Base-by-base conservation (phyloP, 441 rosid species). In the Pelargonium cotyledonis region DNA sequence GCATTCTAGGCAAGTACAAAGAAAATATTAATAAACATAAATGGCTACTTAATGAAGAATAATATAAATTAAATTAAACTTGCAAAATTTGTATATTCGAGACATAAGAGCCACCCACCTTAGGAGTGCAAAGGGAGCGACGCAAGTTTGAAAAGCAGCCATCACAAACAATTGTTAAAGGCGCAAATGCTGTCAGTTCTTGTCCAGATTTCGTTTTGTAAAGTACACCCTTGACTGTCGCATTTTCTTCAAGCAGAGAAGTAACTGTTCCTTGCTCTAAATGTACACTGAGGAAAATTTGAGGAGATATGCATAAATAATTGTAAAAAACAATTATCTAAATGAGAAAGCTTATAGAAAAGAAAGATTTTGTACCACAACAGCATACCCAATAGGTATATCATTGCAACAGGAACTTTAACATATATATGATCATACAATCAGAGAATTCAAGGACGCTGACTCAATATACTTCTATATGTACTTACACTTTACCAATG, bases 71-170 rank as follows among this genome's bases (percentile, higher is more conserved):
- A n/a, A 51, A 4, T 51, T 51, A 5, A 51, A 51, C 19, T 51
- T 51, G 58, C 58, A 51, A n/a, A 0, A 18, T 16, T 51, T n/a
- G n/a, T 51, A 51, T 15, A 16, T 51, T 51, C 11, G 19, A 51
- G 19, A 3, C 6, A 4, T 14, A 65, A 68, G 67, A 18, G 8
- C 57, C 18, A 49, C 41, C 76, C 77, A 87, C 96, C 85, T 86
- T 85, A 40, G 97, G 94, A 72, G 82, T 72, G 79, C 96, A 88
- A 47, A 91, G 88, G 74, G 93, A 86, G 66, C 89, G 88, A 9
- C 97, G 91, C 84, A 91, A 75, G 72, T 91, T 89, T 44, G 91
- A 91, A 81, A 91, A 89, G 71, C 95, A 89, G 16, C 97, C 97
- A 58, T 91, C 97, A 65, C 95, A 91, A 49, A 91, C 96, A 66